Evolutionary conservation across 768 basidiomycete species (phyloP), one percentile per base, ranked within the genome.

Genomic region (Amanita molliuscula): DNA sequence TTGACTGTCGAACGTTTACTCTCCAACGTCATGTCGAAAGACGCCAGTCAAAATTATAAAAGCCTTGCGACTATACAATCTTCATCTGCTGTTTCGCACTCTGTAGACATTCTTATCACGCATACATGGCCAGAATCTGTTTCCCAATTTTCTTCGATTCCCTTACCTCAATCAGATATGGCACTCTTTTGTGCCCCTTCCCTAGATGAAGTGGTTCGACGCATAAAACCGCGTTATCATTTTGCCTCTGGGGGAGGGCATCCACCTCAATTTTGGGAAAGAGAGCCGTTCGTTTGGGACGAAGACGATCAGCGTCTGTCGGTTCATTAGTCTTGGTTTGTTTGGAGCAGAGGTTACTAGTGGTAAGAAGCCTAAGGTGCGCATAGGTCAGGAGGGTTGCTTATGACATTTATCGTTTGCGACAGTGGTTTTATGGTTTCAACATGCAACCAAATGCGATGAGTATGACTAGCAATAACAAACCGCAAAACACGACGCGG

Each of bases 351-450:
- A 71, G 51, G 61, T 73, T 8, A 59, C 69, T 1, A 65, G 72
- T 6, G 76, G 73, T 7, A 94, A 91, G 69, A 95, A 93, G 64
- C 87, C 86, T 58, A 75, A 94, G 57, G 94, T 95, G 56, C 42
- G 83, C 72, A 44, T 29, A 33, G 29, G 16, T 44, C 20, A 40
- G 9, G 44, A 41, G 6, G 5, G 29, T 23, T 3, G 18, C 21
- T 4, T 25, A 29, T 48, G 37, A 23, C 21, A 37, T 20, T 10
- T 47, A 44, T 43, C 36, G 44, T 42, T 50, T 50, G 35, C 55
- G 54, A 33, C 56, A 97, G 94, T 97, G 91, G 86, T 97, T 96
- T 68, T 99, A 99, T 67, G 96, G 96, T 2, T 98, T 97, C 65
- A 82, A 79, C 21, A 87, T 99, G 46, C 66, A 78, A 0, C 81